These are phyloP conservation scores for Zoysia matrella DNA, from an alignment of 202 grass and related monocot genomes.

Conservation along the genomic window DNA sequence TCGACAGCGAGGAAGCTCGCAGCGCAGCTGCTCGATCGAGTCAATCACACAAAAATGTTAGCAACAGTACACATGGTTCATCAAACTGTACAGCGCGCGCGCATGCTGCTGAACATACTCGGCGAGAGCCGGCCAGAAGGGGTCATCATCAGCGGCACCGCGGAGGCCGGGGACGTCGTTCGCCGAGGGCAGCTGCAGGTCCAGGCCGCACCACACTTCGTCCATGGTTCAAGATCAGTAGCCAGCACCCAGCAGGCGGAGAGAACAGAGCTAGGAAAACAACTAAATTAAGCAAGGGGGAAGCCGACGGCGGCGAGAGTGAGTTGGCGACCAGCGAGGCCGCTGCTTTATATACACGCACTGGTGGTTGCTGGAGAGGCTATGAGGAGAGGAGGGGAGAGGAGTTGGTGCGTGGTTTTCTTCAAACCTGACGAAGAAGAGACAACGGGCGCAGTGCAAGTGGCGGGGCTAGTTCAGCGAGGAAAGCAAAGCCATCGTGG, in stretches of 20 bases:
- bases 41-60: not conserved
- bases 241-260: too few relatives aligned
- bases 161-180: slow-evolving; percentile 31
- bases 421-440: not conserved
- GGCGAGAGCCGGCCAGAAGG: slow-evolving; percentile 45
- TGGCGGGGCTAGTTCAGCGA: not conserved
- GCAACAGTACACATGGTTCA: not conserved
- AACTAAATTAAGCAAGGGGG: not conserved
- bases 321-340: not conserved
- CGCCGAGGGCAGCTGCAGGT: slow-evolving; percentile 35
- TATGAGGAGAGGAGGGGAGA: not conserved
- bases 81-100: not conserved
- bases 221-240: slow-evolving; percentile 27
- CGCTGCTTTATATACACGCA: slow-evolving; percentile 33
- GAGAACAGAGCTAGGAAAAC: too few relatives aligned
- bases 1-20: slow-evolving; percentile 46
- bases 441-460: not conserved
- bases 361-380: not conserved
- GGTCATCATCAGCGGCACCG: not conserved
- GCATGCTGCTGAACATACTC: slow-evolving; percentile 27
- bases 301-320: not conserved
- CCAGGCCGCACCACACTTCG: slow-evolving; percentile 48
- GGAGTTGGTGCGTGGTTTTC: slow-evolving; percentile 24
- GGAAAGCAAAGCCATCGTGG: not conserved
- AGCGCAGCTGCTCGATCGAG: not conserved